Conservation (phyloP, 2,329 filamentous ascomycete genomes). For the Ceratocystis eucalypticola region DNA sequence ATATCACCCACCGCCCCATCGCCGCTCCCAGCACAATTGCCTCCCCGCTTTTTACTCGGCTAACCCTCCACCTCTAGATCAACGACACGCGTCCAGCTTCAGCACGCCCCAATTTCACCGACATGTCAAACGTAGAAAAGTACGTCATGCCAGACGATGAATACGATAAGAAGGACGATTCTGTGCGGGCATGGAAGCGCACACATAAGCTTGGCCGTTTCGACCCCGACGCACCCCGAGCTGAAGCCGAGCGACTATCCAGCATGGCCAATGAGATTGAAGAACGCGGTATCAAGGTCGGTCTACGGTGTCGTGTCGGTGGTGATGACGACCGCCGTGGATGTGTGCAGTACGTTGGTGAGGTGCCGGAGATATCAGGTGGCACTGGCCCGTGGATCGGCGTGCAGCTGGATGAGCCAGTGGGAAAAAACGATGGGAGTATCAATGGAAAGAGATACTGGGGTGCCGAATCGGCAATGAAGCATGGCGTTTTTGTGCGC, state of each 20-base stretch:
- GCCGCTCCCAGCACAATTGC: background rate
- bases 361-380: slow-evolving; percentile 59
- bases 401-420: slow-evolving; percentile 62
- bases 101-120: slow-evolving; percentile 65
- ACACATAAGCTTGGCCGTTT: slow-evolving; percentile 92
- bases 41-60: background rate
- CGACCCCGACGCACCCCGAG: slow-evolving; percentile 65
- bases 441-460: slow-evolving; percentile 58
- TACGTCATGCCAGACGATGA: slow-evolving; percentile 76
- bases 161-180: slow-evolving; percentile 77
- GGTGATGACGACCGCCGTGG: slow-evolving; percentile 57
- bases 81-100: slow-evolving; percentile 64
- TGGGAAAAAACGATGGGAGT: slow-evolving; percentile 70
- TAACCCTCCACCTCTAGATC: slow-evolving; percentile 41
- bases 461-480: slow-evolving; percentile 46
- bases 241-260: slow-evolving; percentile 58
- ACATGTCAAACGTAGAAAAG: slow-evolving; percentile 71
- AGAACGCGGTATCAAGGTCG: slow-evolving; percentile 51
- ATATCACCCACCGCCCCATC: background rate
- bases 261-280: slow-evolving; percentile 57
- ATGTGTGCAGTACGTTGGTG: slow-evolving; percentile 56
- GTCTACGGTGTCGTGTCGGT: slow-evolving; percentile 51
- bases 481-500: slow-evolving; percentile 65
- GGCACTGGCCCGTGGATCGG: slow-evolving; percentile 56
- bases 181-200: slow-evolving; percentile 91